A percentile compares a stretch with the other conserved stretches of the same genome.
Evolutionary conservation across 2,329 filamentous ascomycete species (phyloP).

Genomic region (Neophaeococcomyces mojaviensis): DNA sequence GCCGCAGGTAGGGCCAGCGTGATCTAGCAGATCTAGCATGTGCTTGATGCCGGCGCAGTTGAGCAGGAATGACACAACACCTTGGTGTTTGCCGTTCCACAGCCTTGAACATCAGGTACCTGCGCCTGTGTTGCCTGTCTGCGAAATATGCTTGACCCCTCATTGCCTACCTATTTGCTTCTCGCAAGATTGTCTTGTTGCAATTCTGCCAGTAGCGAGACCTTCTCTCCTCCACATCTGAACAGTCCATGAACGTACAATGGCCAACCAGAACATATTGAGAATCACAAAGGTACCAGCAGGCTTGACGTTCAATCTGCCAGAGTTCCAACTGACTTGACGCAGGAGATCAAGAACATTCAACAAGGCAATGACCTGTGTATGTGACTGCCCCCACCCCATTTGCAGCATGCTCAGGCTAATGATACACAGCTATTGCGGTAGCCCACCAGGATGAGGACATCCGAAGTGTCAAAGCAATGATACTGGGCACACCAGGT

Average conservation of each 20-base stretch:
- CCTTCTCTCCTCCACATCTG: neutral
- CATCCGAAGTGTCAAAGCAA: slow-evolving; percentile 75
- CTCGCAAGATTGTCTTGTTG: too few relatives aligned
- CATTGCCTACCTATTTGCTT: too few relatives aligned
- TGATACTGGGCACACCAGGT: slow-evolving; percentile 88
- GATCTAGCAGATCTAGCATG: too few relatives aligned
- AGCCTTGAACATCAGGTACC: too few relatives aligned
- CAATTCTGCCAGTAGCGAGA: too few relatives aligned
- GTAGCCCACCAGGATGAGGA: slow-evolving; percentile 83
- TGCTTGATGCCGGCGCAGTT: too few relatives aligned
- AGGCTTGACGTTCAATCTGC: slow-evolving; percentile 4
- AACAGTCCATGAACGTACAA: slow-evolving; percentile 26
- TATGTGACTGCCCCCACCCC: slow-evolving; percentile 38
- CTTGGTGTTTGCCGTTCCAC: too few relatives aligned
- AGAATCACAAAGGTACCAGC: slow-evolving; percentile 70
- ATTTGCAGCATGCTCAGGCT: slow-evolving; percentile 11
- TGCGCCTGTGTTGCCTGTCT: too few relatives aligned
- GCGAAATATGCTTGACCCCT: too few relatives aligned
- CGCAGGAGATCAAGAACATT: slow-evolving; percentile 74
- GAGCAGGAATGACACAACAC: too few relatives aligned
- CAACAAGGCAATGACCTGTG: slow-evolving; percentile 78
- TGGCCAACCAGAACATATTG: slow-evolving; percentile 81
- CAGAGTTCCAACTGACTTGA: slow-evolving; percentile 16
- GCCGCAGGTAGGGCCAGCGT: too few relatives aligned
- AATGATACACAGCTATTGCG: slow-evolving; percentile 52